Base-by-base conservation (phyloP, 345 rosid species). In the Arabis alpina region DNA sequence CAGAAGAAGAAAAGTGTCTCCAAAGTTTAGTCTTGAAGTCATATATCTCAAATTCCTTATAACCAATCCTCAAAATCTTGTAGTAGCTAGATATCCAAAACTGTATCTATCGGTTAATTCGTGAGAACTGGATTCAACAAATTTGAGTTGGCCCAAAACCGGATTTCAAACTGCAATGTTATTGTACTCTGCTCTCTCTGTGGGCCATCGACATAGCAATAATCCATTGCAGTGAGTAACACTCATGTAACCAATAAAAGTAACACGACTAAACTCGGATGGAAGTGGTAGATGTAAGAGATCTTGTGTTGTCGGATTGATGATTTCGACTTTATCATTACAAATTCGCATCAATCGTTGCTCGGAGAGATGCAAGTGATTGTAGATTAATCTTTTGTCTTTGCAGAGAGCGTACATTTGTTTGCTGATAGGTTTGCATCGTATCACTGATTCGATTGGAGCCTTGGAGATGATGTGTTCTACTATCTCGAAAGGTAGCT, bases 81-180 rank as follows among this genome's bases (percentile, higher is more conserved):
- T 55, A 4, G 1, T 30, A 8, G 7, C 5, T 9, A 2, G 6
- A 47, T 59, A 59, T 59, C 64, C 64, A 13, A 42, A 40, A 41
- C 64, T 37, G 23, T 6, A 60, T 0, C 2, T 0, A 42, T 42
- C 50, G 7, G 0, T 1, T 1, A 1, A 0, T 9, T 0, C 0
- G 65, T 8, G 3, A 61, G 6, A 12, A 13, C 1, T 0, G n/a
- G 39, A 2, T 10, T 61, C n/a, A 12, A 61, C 6, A 0, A 7
- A 44, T 44, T 10, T 61, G 53, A 61, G 0, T 10, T 30, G 24
- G 4, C 53, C n/a, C 41, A 30, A 15, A 15, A 28, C 6, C 5
- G 52, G 53, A 61, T 61, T 61, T 53, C 40, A 44, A 28, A 61
- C 15, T n/a, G 37, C 54, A 15, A 61, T 2, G 0, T 13, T n/a